These are phyloP conservation scores for Zoysia pacifica DNA, from an alignment of 176 grass and related monocot genomes.

Conservation along the genomic window DNA sequence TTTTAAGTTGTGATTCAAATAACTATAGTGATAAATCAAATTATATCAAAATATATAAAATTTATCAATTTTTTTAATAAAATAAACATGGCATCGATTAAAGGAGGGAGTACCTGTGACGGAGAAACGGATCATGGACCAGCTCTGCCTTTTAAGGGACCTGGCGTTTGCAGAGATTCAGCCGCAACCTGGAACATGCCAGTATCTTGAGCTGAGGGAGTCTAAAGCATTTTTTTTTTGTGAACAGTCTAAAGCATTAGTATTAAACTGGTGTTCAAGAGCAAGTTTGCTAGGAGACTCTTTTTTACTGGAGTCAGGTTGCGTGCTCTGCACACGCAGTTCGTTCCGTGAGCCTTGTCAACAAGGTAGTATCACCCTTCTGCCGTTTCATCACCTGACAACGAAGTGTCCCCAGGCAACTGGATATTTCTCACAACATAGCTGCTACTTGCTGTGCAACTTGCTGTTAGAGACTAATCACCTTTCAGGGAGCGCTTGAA, in stretches of 20 bases:
- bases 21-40: too few relatives aligned
- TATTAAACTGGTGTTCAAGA: constrained; percentile 29
- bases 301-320: constrained; percentile 10
- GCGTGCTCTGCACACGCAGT: constrained; percentile 11
- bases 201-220: neutral
- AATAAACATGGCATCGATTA: too few relatives aligned
- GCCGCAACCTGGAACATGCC: constrained; percentile 8
- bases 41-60: too few relatives aligned
- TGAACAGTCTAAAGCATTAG: too few relatives aligned
- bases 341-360: neutral
- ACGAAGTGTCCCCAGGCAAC: neutral
- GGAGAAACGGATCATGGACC: constrained; percentile 41
- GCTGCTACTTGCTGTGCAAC: too few relatives aligned
- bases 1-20: too few relatives aligned
- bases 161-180: constrained; percentile 22
- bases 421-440: neutral
- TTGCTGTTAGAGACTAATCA: too few relatives aligned
- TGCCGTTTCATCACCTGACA: neutral
- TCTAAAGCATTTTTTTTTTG: neutral
- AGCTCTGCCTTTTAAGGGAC: constrained; percentile 14
- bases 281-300: constrained; percentile 19
- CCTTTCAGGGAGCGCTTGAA: neutral
- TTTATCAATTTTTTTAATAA: too few relatives aligned
- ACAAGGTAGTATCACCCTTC: neutral
- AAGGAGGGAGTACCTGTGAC: constrained; percentile 31